Percentiles rank a stretch among this genome's conserved stretches.
Evolutionary conservation across 345 rosid genomes (phyloP).

Genomic region (Sisymbrium altissimum): DNA sequence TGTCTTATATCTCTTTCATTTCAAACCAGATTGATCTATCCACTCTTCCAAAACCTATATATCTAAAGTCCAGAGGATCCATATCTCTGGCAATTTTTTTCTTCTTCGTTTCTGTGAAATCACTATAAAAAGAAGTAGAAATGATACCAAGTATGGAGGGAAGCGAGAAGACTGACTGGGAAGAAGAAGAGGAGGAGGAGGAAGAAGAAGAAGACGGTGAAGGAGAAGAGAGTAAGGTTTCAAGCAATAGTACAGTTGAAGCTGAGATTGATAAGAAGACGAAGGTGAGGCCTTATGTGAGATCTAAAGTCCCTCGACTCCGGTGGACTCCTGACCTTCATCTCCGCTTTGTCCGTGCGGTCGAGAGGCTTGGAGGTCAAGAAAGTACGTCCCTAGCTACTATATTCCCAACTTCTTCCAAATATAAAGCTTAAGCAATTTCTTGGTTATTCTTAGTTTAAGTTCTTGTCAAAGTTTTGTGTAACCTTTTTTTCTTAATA

Average conservation of each 20-base stretch:
- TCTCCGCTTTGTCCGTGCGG: constrained; percentile 67
- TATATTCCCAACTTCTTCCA: background rate
- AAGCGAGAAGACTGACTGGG: background rate
- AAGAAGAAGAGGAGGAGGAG: constrained; percentile 6
- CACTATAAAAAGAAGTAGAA: background rate
- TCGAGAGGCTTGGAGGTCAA: constrained; percentile 85
- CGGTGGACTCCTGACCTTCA: constrained; percentile 95
- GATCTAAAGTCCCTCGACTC: constrained; percentile 77
- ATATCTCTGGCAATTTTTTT: background rate
- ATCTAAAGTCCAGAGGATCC: background rate
- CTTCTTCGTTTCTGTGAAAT: background rate
- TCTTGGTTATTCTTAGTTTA: background rate
- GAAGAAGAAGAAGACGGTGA: constrained; percentile 30
- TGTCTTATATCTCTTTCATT: constrained; percentile 21
- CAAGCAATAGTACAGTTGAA: constrained; percentile 91
- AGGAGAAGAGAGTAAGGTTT: constrained; percentile 43
- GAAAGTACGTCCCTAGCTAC: constrained; percentile 53
- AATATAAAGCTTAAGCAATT: background rate
- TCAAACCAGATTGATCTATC: constrained; percentile 13
- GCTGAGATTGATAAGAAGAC: constrained; percentile 56
- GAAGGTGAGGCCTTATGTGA: constrained; percentile 61
- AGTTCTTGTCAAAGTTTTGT: background rate
- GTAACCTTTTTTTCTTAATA: background rate
- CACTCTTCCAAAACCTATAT: background rate
- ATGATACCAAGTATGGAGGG: constrained; percentile 18